Evolutionary conservation across 2,329 filamentous ascomycete species (phyloP), one percentile per base, ranked within the genome.

Genomic region (Apiospora phragmitis): DNA sequence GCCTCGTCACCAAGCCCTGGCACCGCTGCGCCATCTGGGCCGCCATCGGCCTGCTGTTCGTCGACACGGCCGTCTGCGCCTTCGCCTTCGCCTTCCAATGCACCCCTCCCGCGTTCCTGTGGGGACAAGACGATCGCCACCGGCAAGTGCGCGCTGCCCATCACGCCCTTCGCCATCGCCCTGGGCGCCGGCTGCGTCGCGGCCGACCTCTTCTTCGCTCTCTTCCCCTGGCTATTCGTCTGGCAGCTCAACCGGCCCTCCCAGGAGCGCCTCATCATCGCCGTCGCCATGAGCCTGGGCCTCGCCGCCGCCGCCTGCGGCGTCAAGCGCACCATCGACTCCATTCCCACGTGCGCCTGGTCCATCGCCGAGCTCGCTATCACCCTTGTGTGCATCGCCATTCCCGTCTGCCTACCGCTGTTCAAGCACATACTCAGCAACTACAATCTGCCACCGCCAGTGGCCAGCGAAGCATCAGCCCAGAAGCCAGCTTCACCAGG

Each of bases 161-260:
- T 65, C 43, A 38, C 38, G 24, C 55, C 41, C n/a, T 35, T 65
- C 45, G 41, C 68, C 32, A 47, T 65, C 18, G 41, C 43, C 9
- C 41, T 65, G 9, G 68, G 68, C 21, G 24, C 43, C 16, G 41
- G 41, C 29, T 70, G 51, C 32, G 68, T 70, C 18, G 59, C 45
- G 7, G 55, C 59, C 59, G 68, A 69, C n/a, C 43, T 69, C n/a
- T 69, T 69, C 68, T 69, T 47, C 59, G 59, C 68, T 21, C 14
- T 65, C 32, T 69, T 69, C 29, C 68, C 68, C n/a, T 65, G 59
- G 41, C 45, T 62, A 7, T 65, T 69, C 43, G 38, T 69, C 7
- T 69, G 68, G 68, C 55, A 65, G 21, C 26, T 69, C 9, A 69
- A 69, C 41, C 55, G 45, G 4, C 43, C 68, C 21, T 32, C 18